phyloP scores from a whole-genome alignment of 2,329 filamentous ascomycete genomes.

The Orbilia brochopaga region DNA sequence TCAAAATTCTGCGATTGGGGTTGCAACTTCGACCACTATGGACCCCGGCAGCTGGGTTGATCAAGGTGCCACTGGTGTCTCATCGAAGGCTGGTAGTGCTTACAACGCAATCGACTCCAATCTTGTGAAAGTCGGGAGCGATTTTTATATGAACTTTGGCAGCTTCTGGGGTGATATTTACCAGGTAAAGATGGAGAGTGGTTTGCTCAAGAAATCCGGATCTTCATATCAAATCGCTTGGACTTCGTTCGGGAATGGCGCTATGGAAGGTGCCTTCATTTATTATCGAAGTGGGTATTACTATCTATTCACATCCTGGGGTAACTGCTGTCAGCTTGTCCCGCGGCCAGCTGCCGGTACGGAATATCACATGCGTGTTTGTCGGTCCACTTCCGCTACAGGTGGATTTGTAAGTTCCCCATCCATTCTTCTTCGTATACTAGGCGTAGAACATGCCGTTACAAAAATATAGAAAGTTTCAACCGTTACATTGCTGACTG shows the following conservation, averaged over 20 bases:
- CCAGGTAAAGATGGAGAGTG: slow-evolving; percentile 63
- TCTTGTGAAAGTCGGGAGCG: slow-evolving; percentile 60
- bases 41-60: slow-evolving; percentile 68
- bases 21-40: slow-evolving; percentile 60
- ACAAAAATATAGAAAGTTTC: slow-evolving; percentile 22
- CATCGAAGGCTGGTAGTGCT: slow-evolving; percentile 58
- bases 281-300: slow-evolving; percentile 66
- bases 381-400: slow-evolving; percentile 64
- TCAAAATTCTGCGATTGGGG: slow-evolving; percentile 68
- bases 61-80: slow-evolving; percentile 64
- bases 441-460: neutral
- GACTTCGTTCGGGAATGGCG: slow-evolving; percentile 62
- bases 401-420: slow-evolving; percentile 62
- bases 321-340: slow-evolving; percentile 69
- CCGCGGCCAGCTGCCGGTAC: slow-evolving; percentile 63
- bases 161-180: slow-evolving; percentile 73
- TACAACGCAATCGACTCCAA: slow-evolving; percentile 70
- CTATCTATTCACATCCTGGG: slow-evolving; percentile 70
- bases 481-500: neutral
- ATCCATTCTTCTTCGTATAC: slow-evolving; percentile 59
- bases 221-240: slow-evolving; percentile 63
- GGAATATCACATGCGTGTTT: slow-evolving; percentile 73
- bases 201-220: slow-evolving; percentile 56
- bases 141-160: slow-evolving; percentile 67
- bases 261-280: slow-evolving; percentile 66